Conservation (phyloP, 2,329 filamentous ascomycete species). For the Diplodia intermedia region DNA sequence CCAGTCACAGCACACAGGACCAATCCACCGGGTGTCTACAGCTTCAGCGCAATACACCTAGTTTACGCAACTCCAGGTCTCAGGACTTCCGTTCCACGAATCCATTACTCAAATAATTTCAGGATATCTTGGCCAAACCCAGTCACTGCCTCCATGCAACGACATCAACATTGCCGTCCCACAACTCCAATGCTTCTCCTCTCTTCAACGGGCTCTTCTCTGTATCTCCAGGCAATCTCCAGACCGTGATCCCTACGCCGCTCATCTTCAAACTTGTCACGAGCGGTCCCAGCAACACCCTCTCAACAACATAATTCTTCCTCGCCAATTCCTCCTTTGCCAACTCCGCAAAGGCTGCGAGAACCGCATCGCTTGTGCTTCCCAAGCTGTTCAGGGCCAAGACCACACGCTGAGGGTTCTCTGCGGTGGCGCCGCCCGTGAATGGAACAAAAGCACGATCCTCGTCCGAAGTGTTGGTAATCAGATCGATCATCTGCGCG, state of each 20-base stretch:
- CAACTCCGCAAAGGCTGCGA: slow-evolving; percentile 46
- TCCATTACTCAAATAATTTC: background rate
- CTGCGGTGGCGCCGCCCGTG: slow-evolving; percentile 39
- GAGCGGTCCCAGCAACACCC: slow-evolving; percentile 45
- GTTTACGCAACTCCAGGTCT: background rate
- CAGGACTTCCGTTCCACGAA: background rate
- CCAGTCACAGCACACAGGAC: background rate
- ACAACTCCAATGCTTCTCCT: slow-evolving; percentile 42
- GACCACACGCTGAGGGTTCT: slow-evolving; percentile 37
- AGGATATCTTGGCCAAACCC: background rate
- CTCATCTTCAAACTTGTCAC: slow-evolving; percentile 50
- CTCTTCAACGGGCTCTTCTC: slow-evolving; percentile 40
- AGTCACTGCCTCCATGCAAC: slow-evolving; percentile 46
- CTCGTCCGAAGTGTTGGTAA: slow-evolving; percentile 43
- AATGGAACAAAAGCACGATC: slow-evolving; percentile 49
- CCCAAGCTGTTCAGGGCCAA: slow-evolving; percentile 47
- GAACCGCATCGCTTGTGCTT: slow-evolving; percentile 47
- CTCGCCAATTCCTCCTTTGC: slow-evolving; percentile 41
- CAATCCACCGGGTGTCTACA: background rate
- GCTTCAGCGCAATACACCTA: background rate
- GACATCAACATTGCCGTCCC: slow-evolving; percentile 47
- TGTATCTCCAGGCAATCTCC: slow-evolving; percentile 41
- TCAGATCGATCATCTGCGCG: slow-evolving; percentile 46
- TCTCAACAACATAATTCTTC: slow-evolving; percentile 44
- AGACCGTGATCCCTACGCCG: slow-evolving; percentile 48